Evolutionary conservation across 208 protist genomes (phyloP), one percentile per base, ranked within the genome.

Genomic region (Kentomonas sorsogonicus): DNA sequence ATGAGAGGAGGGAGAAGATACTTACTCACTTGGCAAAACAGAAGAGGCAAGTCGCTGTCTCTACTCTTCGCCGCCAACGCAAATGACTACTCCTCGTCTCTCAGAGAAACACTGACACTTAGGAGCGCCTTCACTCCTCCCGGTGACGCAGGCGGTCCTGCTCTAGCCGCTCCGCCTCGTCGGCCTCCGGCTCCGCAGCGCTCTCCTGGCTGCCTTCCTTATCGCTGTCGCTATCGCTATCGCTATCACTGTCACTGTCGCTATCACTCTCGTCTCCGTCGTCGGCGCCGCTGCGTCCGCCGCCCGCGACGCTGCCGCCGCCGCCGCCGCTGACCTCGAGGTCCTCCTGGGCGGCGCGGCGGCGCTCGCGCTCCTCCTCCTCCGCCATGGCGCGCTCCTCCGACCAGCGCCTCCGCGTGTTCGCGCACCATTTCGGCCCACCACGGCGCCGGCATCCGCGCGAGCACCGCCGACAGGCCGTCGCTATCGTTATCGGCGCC

Each of bases 371-470:
- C 52, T 61, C 69, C 60, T 77, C 72, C 26, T 69, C 74, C 18
- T 46, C 48, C 15, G 1, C 9, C 1, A 15, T 52, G 15, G 20
- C 16, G 9, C 55, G 48, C 63, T 84, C 77, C 44, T 41, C 66
- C 33, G n/a, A 69, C 61, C 0, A 88, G 33, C 34, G 60, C 68
- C 29, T 69, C 72, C 36, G 86, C 62, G 48, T 89, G 77, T 10
- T 71, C 56, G 16, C 44, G 52, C 1, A 86, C 38, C 63, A 83
- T 77, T 3, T 45, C 45, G 41, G 69, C 38, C 86, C 81, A 88
- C 77, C 82, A 86, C 20, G 36, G 58, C 13, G 72, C 68, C 57
- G 70, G 46, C n/a, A 7, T 15, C n/a, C 7, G 43, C 13, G 46
- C 41, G 1, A 45, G 50, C 0, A 65, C 65, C 6, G 58, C 33